Base-by-base conservation (phyloP, 2,329 filamentous ascomycete species). In the Aspergillus fijiensis region DNA sequence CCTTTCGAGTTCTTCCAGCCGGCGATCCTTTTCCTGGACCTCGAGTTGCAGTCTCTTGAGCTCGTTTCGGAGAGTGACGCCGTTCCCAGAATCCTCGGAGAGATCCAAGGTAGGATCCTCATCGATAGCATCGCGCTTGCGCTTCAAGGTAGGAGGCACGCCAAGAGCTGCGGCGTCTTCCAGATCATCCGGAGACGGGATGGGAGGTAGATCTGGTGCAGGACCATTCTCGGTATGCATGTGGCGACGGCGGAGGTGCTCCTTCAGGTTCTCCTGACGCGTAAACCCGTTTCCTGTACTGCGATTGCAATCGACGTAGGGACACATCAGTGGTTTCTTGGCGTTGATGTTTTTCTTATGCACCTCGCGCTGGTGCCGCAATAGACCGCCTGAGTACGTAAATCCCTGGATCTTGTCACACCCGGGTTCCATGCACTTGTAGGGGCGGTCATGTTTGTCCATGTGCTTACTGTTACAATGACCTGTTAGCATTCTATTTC, bases 361-460 rank as follows among this genome's bases (percentile, higher is more conserved):
- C 0, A 98, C 94, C 77, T 98, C 94, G 64, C 94, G 89, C 77
- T 96, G 90, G 77, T 98, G 94, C 50, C 94, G 85, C 19, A 96
- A 79, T 0, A 98, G 85, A 3, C 94, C 94, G 16, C 94, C 94
- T 0, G 91, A 94, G 74, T 98, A 98, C 1, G 94, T 98, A 76
- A 98, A 98, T 1, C 94, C 94, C 55, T 91, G 90, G 0, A 96
- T 84, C 70, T 96, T 96, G 70, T 94, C 91, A 76, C 94, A 97
- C 42, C 89, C 90, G n/a, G 86, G 83, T 49, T 89, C 87, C 23
- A 81, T 83, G 76, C 94, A 98, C 70, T 92, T 90, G 73, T 97
- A 98, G 1, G 94, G 94, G 12, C 94, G 85, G 68, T 96, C 92
- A 74, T 98, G 94, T 75, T 96, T 96, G 79, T 98, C 94, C 93